Percentiles rank a stretch among this genome's conserved stretches.
phyloP scores from a whole-genome alignment of 192 early-diverging fungal species.

The Backusella tarrabulga region DNA sequence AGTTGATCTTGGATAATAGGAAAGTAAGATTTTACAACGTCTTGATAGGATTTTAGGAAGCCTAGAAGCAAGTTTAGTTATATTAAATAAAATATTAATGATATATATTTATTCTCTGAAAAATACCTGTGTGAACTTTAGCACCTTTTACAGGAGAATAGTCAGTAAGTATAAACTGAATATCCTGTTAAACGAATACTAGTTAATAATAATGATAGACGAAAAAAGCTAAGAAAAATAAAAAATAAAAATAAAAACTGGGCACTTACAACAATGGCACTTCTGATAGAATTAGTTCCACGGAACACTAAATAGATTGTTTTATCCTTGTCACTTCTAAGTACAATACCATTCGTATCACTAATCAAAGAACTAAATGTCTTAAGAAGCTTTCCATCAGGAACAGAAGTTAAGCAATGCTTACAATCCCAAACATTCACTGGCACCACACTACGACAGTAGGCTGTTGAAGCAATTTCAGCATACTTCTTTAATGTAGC shows the following conservation, averaged over 20 bases:
- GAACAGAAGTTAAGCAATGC: conserved; percentile 11
- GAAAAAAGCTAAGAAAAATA: too few relatives aligned
- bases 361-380: conserved; percentile 10
- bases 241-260: not conserved
- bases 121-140: conserved; percentile 18
- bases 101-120: not conserved
- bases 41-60: not conserved
- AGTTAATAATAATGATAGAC: not conserved
- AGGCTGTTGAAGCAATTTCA: conserved; percentile 20
- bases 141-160: conserved; percentile 22
- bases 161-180: conserved; percentile 4
- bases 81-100: not conserved
- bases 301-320: conserved; percentile 23
- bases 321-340: conserved; percentile 14
- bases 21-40: not conserved
- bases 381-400: conserved; percentile 13
- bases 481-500: conserved; percentile 3
- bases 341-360: conserved; percentile 23
- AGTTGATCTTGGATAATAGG: conserved; percentile 1
- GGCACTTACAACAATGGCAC: not conserved
- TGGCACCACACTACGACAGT: conserved; percentile 17
- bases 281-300: conserved; percentile 18
- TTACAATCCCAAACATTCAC: conserved; percentile 4
- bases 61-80: not conserved
- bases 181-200: not conserved